These are phyloP conservation scores for Xylaria multiplex DNA, from an alignment of 2,329 filamentous ascomycete species.

Conservation along the genomic window DNA sequence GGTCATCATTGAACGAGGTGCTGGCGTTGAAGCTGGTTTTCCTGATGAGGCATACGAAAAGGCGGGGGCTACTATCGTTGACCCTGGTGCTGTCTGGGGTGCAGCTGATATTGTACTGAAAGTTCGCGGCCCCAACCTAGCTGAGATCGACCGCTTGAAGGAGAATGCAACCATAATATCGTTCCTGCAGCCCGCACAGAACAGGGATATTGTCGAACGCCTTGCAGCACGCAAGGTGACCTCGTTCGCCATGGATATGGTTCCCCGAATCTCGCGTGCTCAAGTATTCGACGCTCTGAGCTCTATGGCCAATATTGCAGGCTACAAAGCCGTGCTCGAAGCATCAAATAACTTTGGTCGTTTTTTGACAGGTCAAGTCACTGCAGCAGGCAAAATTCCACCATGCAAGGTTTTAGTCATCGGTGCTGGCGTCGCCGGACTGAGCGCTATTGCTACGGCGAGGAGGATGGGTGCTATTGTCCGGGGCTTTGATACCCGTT, in stretches of 20 bases:
- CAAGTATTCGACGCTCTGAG: conserved; percentile 90
- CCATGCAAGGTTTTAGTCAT: conserved; percentile 92
- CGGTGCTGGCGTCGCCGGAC: conserved; percentile 86
- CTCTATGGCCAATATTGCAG: conserved; percentile 94
- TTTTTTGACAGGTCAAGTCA: conserved; percentile 89
- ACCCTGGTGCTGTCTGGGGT: conserved; percentile 75
- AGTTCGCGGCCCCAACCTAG: conserved; percentile 77
- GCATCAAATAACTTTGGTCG: conserved; percentile 90
- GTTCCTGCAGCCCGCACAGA: conserved; percentile 84
- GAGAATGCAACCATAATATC: conserved; percentile 80
- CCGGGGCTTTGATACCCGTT: conserved; percentile 88
- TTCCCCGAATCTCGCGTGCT: conserved; percentile 87
- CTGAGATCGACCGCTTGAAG: conserved; percentile 75
- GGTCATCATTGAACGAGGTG: conserved; percentile 81
- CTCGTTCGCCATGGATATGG: conserved; percentile 90
- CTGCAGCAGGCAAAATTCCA: conserved; percentile 88
- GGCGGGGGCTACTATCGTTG: conserved; percentile 81
- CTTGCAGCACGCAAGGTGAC: conserved; percentile 77
- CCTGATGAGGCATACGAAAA: conserved; percentile 79
- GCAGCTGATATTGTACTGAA: conserved; percentile 84
- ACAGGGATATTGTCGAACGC: conserved; percentile 77
- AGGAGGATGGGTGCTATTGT: conserved; percentile 89
- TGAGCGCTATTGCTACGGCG: conserved; percentile 88
- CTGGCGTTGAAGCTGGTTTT: conserved; percentile 81
- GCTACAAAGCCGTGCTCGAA: conserved; percentile 91